Conservation (phyloP, 441 rosid species). For the Erodium moschatum region DNA sequence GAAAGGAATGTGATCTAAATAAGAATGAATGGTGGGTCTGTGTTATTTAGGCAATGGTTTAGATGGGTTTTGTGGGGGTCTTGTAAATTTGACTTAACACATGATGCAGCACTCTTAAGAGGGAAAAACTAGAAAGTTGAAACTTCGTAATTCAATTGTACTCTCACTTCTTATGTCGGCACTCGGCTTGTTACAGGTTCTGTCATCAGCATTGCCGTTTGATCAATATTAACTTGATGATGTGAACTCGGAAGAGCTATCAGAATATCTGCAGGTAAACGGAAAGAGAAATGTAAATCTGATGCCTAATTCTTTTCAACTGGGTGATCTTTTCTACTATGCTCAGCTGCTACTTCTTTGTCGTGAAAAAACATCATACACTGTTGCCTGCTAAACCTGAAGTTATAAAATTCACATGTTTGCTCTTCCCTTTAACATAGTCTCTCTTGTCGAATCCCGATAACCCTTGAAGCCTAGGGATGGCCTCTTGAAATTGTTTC, state of each 20-base stretch:
- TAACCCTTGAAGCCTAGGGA: background rate
- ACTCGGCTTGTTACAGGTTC: background rate
- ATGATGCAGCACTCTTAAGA: background rate
- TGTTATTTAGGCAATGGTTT: background rate
- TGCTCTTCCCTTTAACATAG: background rate
- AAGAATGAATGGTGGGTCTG: background rate
- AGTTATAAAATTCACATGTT: background rate
- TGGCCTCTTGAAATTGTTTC: background rate
- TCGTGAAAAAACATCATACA: background rate
- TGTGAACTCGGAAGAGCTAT: background rate
- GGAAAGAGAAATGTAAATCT: background rate
- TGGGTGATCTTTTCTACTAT: background rate
- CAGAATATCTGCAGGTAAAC: background rate
- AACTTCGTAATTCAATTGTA: background rate
- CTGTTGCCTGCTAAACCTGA: background rate
- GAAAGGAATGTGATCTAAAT: background rate
- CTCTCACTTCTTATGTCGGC: background rate
- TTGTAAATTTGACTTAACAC: background rate
- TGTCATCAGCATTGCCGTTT: background rate
- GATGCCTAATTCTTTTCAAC: background rate
- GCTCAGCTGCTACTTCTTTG: background rate
- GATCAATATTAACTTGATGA: background rate
- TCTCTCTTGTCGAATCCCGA: background rate
- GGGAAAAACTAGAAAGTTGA: background rate
- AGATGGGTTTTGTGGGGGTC: background rate